Percentiles rank a stretch among this genome's conserved stretches.
Evolutionary conservation across 371 early-diverging fungal species (phyloP).

Genomic region (Mortierella sp.): DNA sequence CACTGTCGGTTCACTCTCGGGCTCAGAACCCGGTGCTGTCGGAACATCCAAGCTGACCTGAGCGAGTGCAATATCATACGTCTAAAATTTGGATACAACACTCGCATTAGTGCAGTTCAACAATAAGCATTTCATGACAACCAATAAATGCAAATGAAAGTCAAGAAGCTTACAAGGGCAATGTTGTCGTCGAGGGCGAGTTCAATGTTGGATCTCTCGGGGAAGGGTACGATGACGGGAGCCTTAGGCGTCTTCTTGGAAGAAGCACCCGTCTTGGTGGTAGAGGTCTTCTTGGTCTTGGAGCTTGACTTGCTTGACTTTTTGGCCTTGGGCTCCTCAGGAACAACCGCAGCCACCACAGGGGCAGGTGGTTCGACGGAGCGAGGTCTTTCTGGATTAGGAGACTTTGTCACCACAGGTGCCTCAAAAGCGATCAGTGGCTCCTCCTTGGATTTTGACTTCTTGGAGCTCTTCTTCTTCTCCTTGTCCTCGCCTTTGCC

Average conservation of each 20-base stretch:
- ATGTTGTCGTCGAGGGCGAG: constrained; percentile 43
- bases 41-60: constrained; percentile 31
- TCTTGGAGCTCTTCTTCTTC: constrained; percentile 35
- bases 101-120: background rate
- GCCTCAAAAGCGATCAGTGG: constrained; percentile 29
- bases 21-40: constrained; percentile 29
- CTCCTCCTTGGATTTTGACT: constrained; percentile 42
- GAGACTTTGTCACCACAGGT: constrained; percentile 22
- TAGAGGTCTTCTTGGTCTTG: constrained; percentile 29
- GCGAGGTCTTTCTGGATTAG: constrained; percentile 17
- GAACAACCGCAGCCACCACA: constrained; percentile 18
- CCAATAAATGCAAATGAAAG: background rate
- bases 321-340: constrained; percentile 38
- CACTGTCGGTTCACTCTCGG: constrained; percentile 40
- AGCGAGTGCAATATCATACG: constrained; percentile 49
- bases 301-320: constrained; percentile 26
- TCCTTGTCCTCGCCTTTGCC: constrained; percentile 24
- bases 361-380: constrained; percentile 19
- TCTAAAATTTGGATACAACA: constrained; percentile 15
- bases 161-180: constrained; percentile 39
- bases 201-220: constrained; percentile 40
- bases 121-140: background rate
- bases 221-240: constrained; percentile 38
- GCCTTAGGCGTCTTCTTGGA: constrained; percentile 42
- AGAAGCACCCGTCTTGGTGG: constrained; percentile 22